phyloP scores from a whole-genome alignment of 1,139 yeast genomes.

The Scheffersomyces stambukii region DNA sequence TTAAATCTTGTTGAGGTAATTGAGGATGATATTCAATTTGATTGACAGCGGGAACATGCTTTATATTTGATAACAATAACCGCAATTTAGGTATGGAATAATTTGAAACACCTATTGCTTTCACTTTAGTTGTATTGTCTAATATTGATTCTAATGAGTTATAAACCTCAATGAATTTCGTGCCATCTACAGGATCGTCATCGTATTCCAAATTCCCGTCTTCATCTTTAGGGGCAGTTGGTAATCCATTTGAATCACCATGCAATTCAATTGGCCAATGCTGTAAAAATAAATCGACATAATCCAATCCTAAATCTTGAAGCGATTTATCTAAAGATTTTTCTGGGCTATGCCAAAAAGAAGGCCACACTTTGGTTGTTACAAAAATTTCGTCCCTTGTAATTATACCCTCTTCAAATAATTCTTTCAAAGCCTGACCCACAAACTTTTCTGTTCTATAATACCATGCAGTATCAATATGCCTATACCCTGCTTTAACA shows the following conservation, averaged over 20 bases:
- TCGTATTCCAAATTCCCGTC: constrained; percentile 41
- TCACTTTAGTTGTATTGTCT: constrained; percentile 24
- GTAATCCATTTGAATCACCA: constrained; percentile 36
- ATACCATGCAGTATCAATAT: constrained; percentile 41
- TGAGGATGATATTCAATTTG: constrained; percentile 38
- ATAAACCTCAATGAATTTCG: constrained; percentile 44
- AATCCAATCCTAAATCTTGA: constrained; percentile 44
- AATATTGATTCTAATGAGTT: constrained; percentile 42
- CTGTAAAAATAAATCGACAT: constrained; percentile 55
- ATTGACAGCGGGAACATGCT: constrained; percentile 27
- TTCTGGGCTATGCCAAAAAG: constrained; percentile 33
- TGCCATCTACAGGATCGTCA: constrained; percentile 36
- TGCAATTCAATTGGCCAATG: constrained; percentile 55
- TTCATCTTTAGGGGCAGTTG: constrained; percentile 30
- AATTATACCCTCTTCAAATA: constrained; percentile 43
- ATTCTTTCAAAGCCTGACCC: constrained; percentile 48
- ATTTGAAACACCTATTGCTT: constrained; percentile 31
- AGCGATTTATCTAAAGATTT: constrained; percentile 34
- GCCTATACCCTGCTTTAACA: constrained; percentile 38
- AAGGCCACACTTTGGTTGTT: constrained; percentile 60
- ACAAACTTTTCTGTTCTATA: constrained; percentile 49
- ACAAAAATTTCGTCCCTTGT: constrained; percentile 56
- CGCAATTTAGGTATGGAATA: constrained; percentile 25
- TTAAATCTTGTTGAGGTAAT: constrained; percentile 34
- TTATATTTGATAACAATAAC: constrained; percentile 23